phyloP scores from a whole-genome alignment of 192 early-diverging fungal species.

The Entomortierella lignicola region DNA sequence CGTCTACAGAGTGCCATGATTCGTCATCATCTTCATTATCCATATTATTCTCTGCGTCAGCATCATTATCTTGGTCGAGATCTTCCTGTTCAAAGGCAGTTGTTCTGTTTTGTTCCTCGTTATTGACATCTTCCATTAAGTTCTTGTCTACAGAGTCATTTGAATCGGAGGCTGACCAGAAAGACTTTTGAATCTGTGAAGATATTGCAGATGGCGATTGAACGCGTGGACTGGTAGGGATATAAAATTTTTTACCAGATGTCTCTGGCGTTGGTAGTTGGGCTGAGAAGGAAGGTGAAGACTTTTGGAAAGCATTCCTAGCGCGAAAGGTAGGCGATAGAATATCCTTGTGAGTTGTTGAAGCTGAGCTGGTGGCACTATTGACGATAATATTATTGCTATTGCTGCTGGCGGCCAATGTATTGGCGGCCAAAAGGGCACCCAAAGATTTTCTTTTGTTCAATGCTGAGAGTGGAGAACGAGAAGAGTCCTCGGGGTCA shows the following conservation, averaged over 20 bases:
- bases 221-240: slow-evolving; percentile 34
- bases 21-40: slow-evolving; percentile 31
- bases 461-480: slow-evolving; percentile 44
- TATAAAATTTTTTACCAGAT: slow-evolving; percentile 28
- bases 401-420: slow-evolving; percentile 48
- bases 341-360: slow-evolving; percentile 26
- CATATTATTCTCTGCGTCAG: slow-evolving; percentile 3
- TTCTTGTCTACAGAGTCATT: not conserved
- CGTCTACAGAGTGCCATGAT: slow-evolving; percentile 48
- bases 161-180: slow-evolving; percentile 14
- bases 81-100: not conserved
- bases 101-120: not conserved
- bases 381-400: slow-evolving; percentile 46
- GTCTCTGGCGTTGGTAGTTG: slow-evolving; percentile 38
- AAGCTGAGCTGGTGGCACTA: slow-evolving; percentile 14
- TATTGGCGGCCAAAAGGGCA: slow-evolving; percentile 53
- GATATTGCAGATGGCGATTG: slow-evolving; percentile 44
- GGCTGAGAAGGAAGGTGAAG: slow-evolving; percentile 28
- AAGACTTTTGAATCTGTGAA: slow-evolving; percentile 38
- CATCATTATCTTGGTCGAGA: slow-evolving; percentile 17
- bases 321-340: slow-evolving; percentile 52
- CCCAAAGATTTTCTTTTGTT: slow-evolving; percentile 51
- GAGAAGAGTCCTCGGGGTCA: slow-evolving; percentile 2
- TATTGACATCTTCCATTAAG: not conserved
- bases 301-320: slow-evolving; percentile 19